Conservation (phyloP, 129 eudicot genomes). For the Escallonia herrerae region DNA sequence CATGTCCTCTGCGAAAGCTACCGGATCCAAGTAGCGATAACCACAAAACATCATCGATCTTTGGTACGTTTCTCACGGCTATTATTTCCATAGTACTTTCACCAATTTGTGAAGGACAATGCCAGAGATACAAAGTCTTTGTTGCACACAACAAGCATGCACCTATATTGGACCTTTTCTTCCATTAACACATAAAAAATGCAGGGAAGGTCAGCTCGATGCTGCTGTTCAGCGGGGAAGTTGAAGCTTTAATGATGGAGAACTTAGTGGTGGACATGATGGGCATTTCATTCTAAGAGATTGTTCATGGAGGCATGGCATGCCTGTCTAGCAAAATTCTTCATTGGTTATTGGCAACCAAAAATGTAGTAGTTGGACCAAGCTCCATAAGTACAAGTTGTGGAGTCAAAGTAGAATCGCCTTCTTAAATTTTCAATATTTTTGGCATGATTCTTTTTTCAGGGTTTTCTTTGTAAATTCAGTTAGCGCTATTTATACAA, state of each 20-base stretch:
- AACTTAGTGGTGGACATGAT: conserved; percentile 56
- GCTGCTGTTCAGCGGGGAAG: conserved; percentile 29
- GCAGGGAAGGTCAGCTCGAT: conserved; percentile 28
- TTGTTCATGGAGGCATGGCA: not conserved
- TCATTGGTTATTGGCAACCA: not conserved
- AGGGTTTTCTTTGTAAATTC: too few relatives aligned
- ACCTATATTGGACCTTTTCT: too few relatives aligned
- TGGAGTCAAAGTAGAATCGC: too few relatives aligned
- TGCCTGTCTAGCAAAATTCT: too few relatives aligned
- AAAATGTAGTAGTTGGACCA: not conserved
- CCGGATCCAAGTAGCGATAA: not conserved
- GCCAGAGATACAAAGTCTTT: too few relatives aligned
- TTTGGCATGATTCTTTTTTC: too few relatives aligned
- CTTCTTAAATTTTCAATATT: too few relatives aligned
- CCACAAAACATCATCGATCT: conserved; percentile 15
- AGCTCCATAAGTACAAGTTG: too few relatives aligned
- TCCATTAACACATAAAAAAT: not conserved
- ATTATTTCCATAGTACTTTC: too few relatives aligned
- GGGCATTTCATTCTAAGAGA: conserved; percentile 34
- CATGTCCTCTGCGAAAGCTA: conserved; percentile 42
- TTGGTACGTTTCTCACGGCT: conserved; percentile 6
- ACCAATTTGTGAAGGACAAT: too few relatives aligned
- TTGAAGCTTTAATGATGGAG: conserved; percentile 57
- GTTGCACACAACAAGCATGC: too few relatives aligned
- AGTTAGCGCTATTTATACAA: too few relatives aligned